Base-by-base conservation (phyloP, 257 asterid genomes). In the Linaria vulgaris region DNA sequence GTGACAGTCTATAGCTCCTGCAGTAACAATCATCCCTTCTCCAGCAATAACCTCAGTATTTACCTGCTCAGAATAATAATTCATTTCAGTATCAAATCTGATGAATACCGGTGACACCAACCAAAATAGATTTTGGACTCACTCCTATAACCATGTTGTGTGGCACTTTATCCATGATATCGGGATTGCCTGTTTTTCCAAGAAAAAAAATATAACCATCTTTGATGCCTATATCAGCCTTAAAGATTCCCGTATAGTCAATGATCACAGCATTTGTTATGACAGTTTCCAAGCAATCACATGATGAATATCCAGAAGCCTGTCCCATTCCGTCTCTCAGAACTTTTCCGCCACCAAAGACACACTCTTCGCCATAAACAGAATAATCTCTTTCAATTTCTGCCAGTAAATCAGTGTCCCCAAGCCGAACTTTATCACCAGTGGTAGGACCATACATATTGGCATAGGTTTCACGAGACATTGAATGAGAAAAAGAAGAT, bases 281-380 rank as follows among this genome's bases (percentile, higher is more conserved):
- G 57, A 92, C 96, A 51, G 97, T 85, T 69, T 89, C 97, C 83
- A 92, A 77, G 73, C 86, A 85, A 66, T 67, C 75, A 62, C 27
- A 38, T 38, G 86, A 67, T 45, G 64, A 45, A 79, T 80, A 83
- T 72, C 95, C 97, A 80, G 83, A 77, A 17, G 90, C 90, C 71
- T 92, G 97, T 34, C 99, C 99, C 96, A 82, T 85, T 77, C 99
- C 97, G 57, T 92, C 95, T 48, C 99, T 81, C 56, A 92, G 63
- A 67, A 87, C 96, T 70, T 92, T 89, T 73, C 99, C 97, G 70
- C 99, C 99, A 34, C 99, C 99, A 72, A 92, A 92, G 60, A 92
- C 88, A 74, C 97, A 85, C 74, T 92, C 99, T 69, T 92, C 99
- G 20, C 97, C 99, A 60, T 85, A 87, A 62, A 72, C 71, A 64